Base-by-base conservation (phyloP, 352 stramenopile species). In the Pythium grandisporangium region DNA sequence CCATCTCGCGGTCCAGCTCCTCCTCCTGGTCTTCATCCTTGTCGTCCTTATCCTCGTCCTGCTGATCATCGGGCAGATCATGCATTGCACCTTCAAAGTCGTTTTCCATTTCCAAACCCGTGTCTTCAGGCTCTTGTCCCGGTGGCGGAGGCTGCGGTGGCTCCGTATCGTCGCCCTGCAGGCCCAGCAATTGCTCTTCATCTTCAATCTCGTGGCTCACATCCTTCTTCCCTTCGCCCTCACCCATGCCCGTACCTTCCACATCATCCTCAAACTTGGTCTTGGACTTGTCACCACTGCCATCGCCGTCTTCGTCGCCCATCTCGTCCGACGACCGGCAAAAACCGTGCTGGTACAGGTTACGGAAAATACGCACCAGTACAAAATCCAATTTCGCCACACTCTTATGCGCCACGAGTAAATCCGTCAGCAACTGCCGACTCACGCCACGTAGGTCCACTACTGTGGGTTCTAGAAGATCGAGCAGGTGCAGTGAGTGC, bases 1-100 rank as follows among this genome's bases (percentile, higher is more conserved):
- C 97, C 96, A 99, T 99, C 70, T 99, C 96, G 24, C 96, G 82
- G 55, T 99, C 97, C 2, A 99, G 70, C 48, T 99, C 96, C 64
- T 97, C 84, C 45, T 94, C 67, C 13, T 93, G 78, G n/a, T 96
- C 65, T 10, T 95, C 70, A 29, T 87, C 76, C 26, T 98, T 80
- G 7, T 84, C 70, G 16, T 98, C 81, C 25, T 93, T 61, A 14
- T 95, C 66, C 0, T 68, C 55, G 2, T 97, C 60, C 35, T 95
- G 82, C 34, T 97, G 79, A 17, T 92, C 74, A 2, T 97, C 85
- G n/a, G 93, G 81, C 5, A 99, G 40, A 53, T 99, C 96, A 45
- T 95, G 96, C 72, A 98, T 97, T 17, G 97, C 94, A n/a, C 97
- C 97, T 33, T 99, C 93, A 63, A 99, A 99, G 59, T 99, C 96